Evolutionary conservation across 495 filamentous ascomycete species (phyloP).

Genomic region (Aspergillus hancockii): DNA sequence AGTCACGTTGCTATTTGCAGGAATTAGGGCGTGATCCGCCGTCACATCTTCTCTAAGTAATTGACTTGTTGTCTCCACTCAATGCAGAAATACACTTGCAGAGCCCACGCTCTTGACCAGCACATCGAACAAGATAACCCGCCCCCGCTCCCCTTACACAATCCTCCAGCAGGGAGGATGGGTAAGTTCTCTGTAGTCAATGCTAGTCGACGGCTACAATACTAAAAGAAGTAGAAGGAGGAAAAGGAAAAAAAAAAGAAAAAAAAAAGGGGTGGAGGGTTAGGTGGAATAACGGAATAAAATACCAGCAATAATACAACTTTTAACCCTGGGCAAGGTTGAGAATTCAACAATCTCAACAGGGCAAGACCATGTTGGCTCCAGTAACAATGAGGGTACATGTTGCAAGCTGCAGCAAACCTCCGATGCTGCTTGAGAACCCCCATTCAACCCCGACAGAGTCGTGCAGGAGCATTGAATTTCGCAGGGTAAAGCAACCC

Average conservation of each 20-base stretch:
- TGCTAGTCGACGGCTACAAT: background rate
- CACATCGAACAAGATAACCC: conserved; percentile 21
- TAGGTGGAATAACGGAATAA: background rate
- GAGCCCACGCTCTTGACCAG: conserved; percentile 45
- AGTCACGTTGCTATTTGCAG: conserved; percentile 25
- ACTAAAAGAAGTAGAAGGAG: too few species aligned
- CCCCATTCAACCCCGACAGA: conserved; percentile 18
- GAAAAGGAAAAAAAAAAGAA: background rate
- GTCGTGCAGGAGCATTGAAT: conserved; percentile 23
- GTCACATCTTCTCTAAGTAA: conserved; percentile 37
- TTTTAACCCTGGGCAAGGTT: background rate
- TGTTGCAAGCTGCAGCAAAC: conserved; percentile 4
- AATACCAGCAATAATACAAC: background rate
- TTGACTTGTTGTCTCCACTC: conserved; percentile 36
- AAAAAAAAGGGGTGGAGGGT: background rate
- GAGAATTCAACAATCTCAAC: conserved; percentile 1
- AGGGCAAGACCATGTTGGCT: background rate
- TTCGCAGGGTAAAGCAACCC: conserved; percentile 8
- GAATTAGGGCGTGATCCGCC: conserved; percentile 39
- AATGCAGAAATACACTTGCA: conserved; percentile 37
- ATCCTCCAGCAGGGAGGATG: conserved; percentile 13
- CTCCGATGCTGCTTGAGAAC: background rate
- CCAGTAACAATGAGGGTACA: conserved; percentile 1
- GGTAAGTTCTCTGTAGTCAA: background rate
- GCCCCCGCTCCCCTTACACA: conserved; percentile 14